Percentiles rank a stretch among this genome's conserved stretches.
Conservation (phyloP, 768 basidiomycete species). For the Dioszegia crocea region DNA sequence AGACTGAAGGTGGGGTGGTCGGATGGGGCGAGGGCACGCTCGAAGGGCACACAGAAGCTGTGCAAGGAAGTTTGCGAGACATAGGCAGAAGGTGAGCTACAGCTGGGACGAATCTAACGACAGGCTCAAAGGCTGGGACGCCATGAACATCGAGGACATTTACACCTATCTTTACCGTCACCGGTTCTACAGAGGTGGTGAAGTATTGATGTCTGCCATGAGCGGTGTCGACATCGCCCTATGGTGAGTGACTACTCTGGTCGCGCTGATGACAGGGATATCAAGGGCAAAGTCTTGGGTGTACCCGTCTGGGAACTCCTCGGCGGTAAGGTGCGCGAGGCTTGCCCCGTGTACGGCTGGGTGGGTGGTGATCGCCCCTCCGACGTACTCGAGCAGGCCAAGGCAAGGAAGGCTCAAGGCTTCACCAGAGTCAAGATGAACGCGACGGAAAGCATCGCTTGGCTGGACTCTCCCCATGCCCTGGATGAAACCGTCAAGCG, state of each 20-base stretch:
- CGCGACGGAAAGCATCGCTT: conserved; percentile 49
- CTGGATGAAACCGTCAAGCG: conserved; percentile 45
- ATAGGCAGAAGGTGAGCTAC: conserved; percentile 53
- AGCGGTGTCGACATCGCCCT: conserved; percentile 38
- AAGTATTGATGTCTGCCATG: conserved; percentile 61
- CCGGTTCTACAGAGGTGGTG: conserved; percentile 70
- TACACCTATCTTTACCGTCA: conserved; percentile 60
- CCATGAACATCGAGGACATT: conserved; percentile 61
- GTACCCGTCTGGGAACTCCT: conserved; percentile 64
- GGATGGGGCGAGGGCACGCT: conserved; percentile 75
- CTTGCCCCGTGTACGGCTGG: conserved; percentile 46
- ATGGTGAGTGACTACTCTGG: conserved; percentile 8
- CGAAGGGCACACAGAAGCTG: conserved; percentile 68
- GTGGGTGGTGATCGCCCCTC: conserved; percentile 43
- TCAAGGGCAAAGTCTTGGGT: conserved; percentile 72
- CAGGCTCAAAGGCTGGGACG: conserved; percentile 60
- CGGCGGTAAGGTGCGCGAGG: conserved; percentile 65
- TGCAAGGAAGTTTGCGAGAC: conserved; percentile 64
- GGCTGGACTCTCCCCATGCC: conserved; percentile 47
- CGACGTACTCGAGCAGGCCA: conserved; percentile 45
- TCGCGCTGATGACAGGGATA: conserved; percentile 67
- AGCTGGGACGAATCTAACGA: not conserved
- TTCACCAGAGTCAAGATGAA: conserved; percentile 49
- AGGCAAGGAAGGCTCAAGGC: conserved; percentile 44
- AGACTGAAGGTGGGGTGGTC: conserved; percentile 60